Evolutionary conservation across 176 grass and related monocot genomes (phyloP), one percentile per base, ranked within the genome.

Genomic region (Triticum timopheevii): DNA sequence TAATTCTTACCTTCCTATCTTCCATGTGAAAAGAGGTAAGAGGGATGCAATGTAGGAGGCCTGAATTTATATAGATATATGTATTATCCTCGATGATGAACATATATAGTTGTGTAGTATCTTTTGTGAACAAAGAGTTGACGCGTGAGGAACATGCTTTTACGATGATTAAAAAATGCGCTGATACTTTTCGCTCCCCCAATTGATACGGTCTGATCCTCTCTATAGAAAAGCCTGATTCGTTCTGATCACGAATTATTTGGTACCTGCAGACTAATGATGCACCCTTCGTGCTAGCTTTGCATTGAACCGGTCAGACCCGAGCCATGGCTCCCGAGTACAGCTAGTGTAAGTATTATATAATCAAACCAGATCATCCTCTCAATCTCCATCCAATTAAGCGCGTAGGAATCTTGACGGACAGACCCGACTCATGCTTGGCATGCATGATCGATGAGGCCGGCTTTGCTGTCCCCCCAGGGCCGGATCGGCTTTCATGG

Each of bases 371-470:
- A 30, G 47, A 88, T 91, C 47, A 63, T 81, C 82, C 38, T 79
- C 61, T 12, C 77, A 77, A 64, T 88, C 77, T 88, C 76, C 76
- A 52, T 76, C 80, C 12, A 17, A 9, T 50, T 67, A 86, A 38
- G 63, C 64, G 84, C 30, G 61, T 76, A 76, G n/a, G 89, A 64
- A 85, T 88, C 85, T 91, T 81, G 69, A 73, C n/a, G 81, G 81
- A 91, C 84, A 81, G 85, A 91, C 88, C 77, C 69, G 54, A 77
- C 69, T 91, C 80, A 71, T 80, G 4, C 81, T 84, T 61, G 12
- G 24, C 83, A 84, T 91, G 81, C 20, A 59, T 59, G 56, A 54
- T 19, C 45, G 45, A 76, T 69, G 80, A 91, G 68, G 30, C n/a
- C 71, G 70, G 68, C 77, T 64, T 80, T 42, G 89, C 89, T 49